These are phyloP conservation scores for Ophiostoma sp. DNA, from an alignment of 2,329 filamentous ascomycete species.

Conservation along the genomic window DNA sequence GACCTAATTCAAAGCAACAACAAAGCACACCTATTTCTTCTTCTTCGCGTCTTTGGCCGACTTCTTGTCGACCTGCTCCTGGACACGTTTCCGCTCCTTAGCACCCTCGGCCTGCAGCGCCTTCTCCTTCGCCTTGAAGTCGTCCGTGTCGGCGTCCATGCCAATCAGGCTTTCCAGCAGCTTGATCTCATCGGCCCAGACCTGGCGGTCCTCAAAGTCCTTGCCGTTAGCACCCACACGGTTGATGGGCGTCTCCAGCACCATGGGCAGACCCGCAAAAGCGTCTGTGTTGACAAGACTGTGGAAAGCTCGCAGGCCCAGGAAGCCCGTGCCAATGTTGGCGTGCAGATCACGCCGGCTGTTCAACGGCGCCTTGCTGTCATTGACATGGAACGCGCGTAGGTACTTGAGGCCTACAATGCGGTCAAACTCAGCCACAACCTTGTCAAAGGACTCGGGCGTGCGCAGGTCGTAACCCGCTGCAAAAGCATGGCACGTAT, in stretches of 20 bases:
- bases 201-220: slow-evolving; percentile 70
- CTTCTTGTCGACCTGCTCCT: slow-evolving; percentile 78
- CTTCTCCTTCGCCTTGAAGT: slow-evolving; percentile 67
- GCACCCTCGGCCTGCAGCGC: slow-evolving; percentile 67
- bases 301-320: slow-evolving; percentile 88
- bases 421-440: slow-evolving; percentile 73
- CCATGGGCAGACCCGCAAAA: slow-evolving; percentile 80
- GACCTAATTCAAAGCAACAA: neutral
- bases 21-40: slow-evolving; percentile 22
- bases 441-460: slow-evolving; percentile 69
- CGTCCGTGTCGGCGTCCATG: slow-evolving; percentile 72
- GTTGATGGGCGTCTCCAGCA: slow-evolving; percentile 95
- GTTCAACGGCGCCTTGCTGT: slow-evolving; percentile 84
- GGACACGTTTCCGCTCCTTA: slow-evolving; percentile 70
- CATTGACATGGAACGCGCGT: slow-evolving; percentile 86
- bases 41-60: slow-evolving; percentile 56
- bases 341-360: slow-evolving; percentile 88
- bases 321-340: slow-evolving; percentile 93
- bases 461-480: slow-evolving; percentile 87
- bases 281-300: slow-evolving; percentile 80
- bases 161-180: slow-evolving; percentile 84
- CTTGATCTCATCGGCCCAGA: slow-evolving; percentile 96
- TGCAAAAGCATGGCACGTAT: slow-evolving; percentile 95
- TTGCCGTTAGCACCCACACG: slow-evolving; percentile 65
- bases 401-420: slow-evolving; percentile 78